phyloP scores from a whole-genome alignment of 371 early-diverging fungal species.

The Gilbertella persicaria region DNA sequence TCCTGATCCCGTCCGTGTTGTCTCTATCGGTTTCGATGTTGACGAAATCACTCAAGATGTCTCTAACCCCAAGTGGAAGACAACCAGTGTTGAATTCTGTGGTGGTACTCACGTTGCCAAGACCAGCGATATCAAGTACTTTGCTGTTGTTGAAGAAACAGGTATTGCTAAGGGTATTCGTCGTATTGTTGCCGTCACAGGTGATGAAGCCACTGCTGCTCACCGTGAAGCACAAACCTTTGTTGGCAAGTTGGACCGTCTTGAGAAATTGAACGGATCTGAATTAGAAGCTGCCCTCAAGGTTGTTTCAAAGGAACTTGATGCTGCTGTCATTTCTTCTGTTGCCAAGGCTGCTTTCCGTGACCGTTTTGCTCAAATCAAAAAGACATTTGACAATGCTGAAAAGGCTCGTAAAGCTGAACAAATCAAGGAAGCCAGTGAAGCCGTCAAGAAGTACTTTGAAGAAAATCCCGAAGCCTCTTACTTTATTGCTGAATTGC shows the following conservation, averaged over 20 bases:
- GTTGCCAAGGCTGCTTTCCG: slow-evolving; percentile 79
- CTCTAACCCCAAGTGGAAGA: slow-evolving; percentile 77
- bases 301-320: slow-evolving; percentile 78
- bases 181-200: slow-evolving; percentile 97
- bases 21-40: slow-evolving; percentile 88
- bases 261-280: slow-evolving; percentile 59
- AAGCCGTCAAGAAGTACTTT: slow-evolving; percentile 78
- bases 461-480: slow-evolving; percentile 67
- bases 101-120: slow-evolving; percentile 98
- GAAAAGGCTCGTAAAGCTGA: slow-evolving; percentile 89
- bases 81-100: slow-evolving; percentile 95
- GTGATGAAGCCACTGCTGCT: slow-evolving; percentile 84
- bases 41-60: slow-evolving; percentile 88
- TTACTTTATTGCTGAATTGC: slow-evolving; percentile 62
- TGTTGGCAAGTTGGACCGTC: slow-evolving; percentile 56
- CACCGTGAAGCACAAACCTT: slow-evolving; percentile 69
- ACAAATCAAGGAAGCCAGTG: slow-evolving; percentile 79
- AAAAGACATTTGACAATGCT: slow-evolving; percentile 83
- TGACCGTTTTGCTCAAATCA: slow-evolving; percentile 66
- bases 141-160: slow-evolving; percentile 92
- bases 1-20: slow-evolving; percentile 96
- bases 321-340: slow-evolving; percentile 79
- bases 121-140: slow-evolving; percentile 90
- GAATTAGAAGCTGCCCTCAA: slow-evolving; percentile 83
- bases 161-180: slow-evolving; percentile 97